Base-by-base conservation (phyloP, 768 basidiomycete species). In the Holtermanniella nyarrowii region DNA sequence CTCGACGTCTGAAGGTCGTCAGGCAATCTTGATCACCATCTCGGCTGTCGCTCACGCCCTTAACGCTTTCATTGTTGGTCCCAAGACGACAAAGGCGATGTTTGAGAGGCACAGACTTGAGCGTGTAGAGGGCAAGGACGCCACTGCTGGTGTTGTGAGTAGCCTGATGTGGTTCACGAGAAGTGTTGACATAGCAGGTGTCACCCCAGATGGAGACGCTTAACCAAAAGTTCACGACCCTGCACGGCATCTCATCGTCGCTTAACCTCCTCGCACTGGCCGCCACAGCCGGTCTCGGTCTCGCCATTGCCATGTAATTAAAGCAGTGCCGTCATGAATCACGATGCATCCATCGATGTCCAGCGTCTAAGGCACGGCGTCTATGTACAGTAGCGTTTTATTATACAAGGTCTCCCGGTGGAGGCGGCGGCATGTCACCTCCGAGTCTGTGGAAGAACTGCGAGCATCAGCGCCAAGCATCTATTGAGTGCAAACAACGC, bases 1-100 rank as follows among this genome's bases (percentile, higher is more conserved):
- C 4, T 62, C 57, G 7, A 55, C 54, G 22, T 59, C 65, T n/a
- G 60, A 67, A 31, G 64, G 62, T 21, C 49, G 48, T 7, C 67
- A 68, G 50, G 60, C 56, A 10, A 46, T 64, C 13, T 50, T 60
- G 49, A 66, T 68, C 43, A 46, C 60, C 21, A 58, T 31, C 7
- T 44, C 53, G 14, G 18, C 65, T 4, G 46, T 59, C 5, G 54
- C 75, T 18, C 82, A 85, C 58, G 74, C 74, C 5, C 60, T 77
- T 44, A 88, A 88, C 66, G 78, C 80, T 54, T 77, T 84, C 49
- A 76, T 84, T 21, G 74, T 88, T 53, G 84, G 84, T 4, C 86
- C 86, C 1, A 50, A 80, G 72, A 82, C 84, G 2, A 83, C 31
- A 44, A 86, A 85, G 68, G 80, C 80, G n/a, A 84, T 84, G 83